Evolutionary conservation across 1,139 yeast genomes (phyloP).

Genomic region (Taphrina flavorubra): DNA sequence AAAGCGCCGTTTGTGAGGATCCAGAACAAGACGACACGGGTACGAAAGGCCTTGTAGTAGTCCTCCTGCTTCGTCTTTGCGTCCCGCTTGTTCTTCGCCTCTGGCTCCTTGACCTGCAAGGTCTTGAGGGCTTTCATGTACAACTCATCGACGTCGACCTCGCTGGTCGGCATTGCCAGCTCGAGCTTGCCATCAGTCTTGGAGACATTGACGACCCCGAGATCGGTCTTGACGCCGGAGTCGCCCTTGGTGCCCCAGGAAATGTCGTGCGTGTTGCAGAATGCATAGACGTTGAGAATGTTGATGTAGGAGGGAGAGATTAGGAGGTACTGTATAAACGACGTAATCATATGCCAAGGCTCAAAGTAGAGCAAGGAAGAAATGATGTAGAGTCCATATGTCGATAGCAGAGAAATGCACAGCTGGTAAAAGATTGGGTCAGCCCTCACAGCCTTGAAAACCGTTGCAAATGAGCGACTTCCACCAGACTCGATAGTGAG

Average conservation of each 20-base stretch:
- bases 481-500: conserved; percentile 6
- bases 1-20: conserved; percentile 71
- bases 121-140: conserved; percentile 62
- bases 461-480: conserved; percentile 51
- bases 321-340: conserved; percentile 71
- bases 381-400: conserved; percentile 78
- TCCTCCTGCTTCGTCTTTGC: conserved; percentile 57
- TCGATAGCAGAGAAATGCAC: conserved; percentile 81
- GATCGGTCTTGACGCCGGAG: conserved; percentile 62
- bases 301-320: conserved; percentile 78
- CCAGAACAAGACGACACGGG: conserved; percentile 80
- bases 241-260: conserved; percentile 90
- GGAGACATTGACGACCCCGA: conserved; percentile 71
- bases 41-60: conserved; percentile 76
- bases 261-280: conserved; percentile 83
- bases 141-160: conserved; percentile 65
- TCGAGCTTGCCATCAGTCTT: conserved; percentile 65
- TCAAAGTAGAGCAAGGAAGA: conserved; percentile 78
- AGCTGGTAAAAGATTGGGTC: conserved; percentile 78
- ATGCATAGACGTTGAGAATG: conserved; percentile 79
- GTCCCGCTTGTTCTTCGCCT: conserved; percentile 47
- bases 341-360: conserved; percentile 79
- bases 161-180: conserved; percentile 65
- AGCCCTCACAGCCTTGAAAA: conserved; percentile 60
- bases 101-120: conserved; percentile 51